Base-by-base conservation (phyloP, 441 rosid genomes). In the Adansonia rubrostipa region DNA sequence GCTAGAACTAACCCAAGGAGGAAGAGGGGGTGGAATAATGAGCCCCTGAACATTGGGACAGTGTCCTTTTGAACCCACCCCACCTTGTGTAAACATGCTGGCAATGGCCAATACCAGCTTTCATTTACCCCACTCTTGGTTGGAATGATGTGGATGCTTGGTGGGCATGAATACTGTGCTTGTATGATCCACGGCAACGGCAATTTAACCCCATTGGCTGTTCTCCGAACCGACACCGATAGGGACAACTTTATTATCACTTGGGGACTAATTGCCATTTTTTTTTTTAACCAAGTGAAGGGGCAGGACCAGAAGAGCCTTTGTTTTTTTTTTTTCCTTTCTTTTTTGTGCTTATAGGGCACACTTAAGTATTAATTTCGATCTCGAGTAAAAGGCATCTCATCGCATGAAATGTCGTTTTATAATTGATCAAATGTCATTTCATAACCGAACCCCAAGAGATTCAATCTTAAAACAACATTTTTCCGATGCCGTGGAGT, bases 41-140 rank as follows among this genome's bases (percentile, higher is more conserved):
- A 87, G 84, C 87, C 86, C 89, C 90, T 77, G 78, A 80, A 86
- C 85, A 77, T 51, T 54, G 74, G 88, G 92, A 80, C 87, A 82
- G 2, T 83, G 90, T 86, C 87, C 78, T 79, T 65, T 69, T 22
- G 76, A 79, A 75, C 58, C 36, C 82, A 80, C 86, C 88, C 91
- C 88, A 87, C 90, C 81, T 53, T 82, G 77, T 50, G 72, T 68
- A 68, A 77, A 81, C 86, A 82, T 89, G 88, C 85, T 80, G 86
- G 89, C 81, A 80, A 83, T 62, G 82, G 80, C 78, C 61, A 80
- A 80, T 85, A 85, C 86, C 85, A 82, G 85, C 84, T 81, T 76
- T 81, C 74, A 62, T 4, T 51, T 71, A 76, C 85, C 88, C 91
- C 85, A 86, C 85, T 50, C 69, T 40, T 20, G 84, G 88, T 84